A percentile compares a stretch with the other conserved stretches of the same genome.
Conservation (phyloP, 176 grass and related monocot genomes). For the Raddia guianensis region DNA sequence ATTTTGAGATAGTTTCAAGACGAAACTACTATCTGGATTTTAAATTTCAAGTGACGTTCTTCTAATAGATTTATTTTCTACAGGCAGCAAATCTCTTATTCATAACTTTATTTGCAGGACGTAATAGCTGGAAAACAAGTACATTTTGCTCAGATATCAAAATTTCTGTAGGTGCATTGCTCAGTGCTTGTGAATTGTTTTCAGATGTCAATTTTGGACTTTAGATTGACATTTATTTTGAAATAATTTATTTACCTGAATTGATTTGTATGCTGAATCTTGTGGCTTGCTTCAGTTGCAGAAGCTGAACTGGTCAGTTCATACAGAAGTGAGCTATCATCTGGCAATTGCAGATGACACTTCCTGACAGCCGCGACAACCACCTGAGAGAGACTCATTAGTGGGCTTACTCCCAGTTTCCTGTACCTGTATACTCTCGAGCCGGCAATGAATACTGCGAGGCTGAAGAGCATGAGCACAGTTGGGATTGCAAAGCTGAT, state of each 20-base stretch:
- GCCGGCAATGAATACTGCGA: constrained; percentile 28
- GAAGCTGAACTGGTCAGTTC: constrained; percentile 6
- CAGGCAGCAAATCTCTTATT: not conserved
- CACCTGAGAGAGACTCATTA: constrained; percentile 50
- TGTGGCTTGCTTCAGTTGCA: not conserved
- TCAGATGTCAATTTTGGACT: not conserved
- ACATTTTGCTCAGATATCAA: not conserved
- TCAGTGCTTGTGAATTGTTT: not conserved
- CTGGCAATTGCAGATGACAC: constrained; percentile 30
- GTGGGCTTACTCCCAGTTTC: constrained; percentile 38
- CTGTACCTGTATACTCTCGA: constrained; percentile 42
- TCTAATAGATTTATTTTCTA: not conserved
- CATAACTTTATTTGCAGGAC: not conserved
- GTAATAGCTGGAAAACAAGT: not conserved
- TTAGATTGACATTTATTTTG: not conserved
- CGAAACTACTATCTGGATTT: not conserved
- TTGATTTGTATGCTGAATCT: constrained; percentile 30
- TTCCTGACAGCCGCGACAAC: constrained; percentile 52
- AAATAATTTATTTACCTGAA: constrained; percentile 22
- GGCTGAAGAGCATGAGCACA: constrained; percentile 22
- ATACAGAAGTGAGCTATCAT: constrained; percentile 41
- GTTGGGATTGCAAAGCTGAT: constrained; percentile 45
- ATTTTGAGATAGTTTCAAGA: not conserved
- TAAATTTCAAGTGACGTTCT: not conserved
- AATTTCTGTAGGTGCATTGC: too few relatives aligned